phyloP scores from a whole-genome alignment of 139 green algal species.

The Tetradesmus obliquus region DNA sequence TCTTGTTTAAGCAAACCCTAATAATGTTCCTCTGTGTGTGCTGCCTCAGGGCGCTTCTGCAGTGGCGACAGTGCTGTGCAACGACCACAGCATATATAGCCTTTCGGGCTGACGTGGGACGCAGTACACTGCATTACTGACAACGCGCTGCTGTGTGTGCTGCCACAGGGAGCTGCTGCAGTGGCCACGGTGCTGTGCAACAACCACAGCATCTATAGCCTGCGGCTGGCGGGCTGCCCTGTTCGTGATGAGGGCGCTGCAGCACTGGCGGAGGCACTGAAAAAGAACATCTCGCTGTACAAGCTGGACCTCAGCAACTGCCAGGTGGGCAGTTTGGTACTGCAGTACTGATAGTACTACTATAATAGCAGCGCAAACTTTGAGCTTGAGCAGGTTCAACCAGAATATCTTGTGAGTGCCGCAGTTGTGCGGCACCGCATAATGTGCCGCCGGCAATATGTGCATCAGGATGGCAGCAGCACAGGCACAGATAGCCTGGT shows the following conservation, averaged over 20 bases:
- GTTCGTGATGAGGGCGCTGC: slow-evolving; percentile 51
- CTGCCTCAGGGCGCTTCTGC: slow-evolving; percentile 30
- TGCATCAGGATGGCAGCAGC: not conserved
- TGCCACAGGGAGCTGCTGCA: slow-evolving; percentile 22
- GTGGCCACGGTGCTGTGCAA: not conserved
- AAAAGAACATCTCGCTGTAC: slow-evolving; percentile 45
- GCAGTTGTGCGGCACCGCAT: too few relatives aligned
- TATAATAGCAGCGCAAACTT: not conserved
- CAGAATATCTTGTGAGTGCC: not conserved
- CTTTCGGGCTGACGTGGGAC: not conserved
- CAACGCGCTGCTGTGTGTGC: not conserved
- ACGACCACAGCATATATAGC: slow-evolving; percentile 29
- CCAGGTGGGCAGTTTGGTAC: not conserved
- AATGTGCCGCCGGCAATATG: not conserved
- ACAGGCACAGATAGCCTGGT: not conserved
- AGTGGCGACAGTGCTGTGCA: not conserved
- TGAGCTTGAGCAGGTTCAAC: not conserved
- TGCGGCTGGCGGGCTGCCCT: slow-evolving; percentile 35
- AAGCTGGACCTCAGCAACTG: slow-evolving; percentile 48
- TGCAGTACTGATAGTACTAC: not conserved
- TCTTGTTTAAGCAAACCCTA: too few relatives aligned
- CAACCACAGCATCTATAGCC: slow-evolving; percentile 36
- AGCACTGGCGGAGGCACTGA: slow-evolving; percentile 43
- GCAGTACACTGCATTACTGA: too few relatives aligned
- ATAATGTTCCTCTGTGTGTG: not conserved